Conservation (phyloP, 805 yeast genomes). For the Cyberlindnera samutprakarnensis region DNA sequence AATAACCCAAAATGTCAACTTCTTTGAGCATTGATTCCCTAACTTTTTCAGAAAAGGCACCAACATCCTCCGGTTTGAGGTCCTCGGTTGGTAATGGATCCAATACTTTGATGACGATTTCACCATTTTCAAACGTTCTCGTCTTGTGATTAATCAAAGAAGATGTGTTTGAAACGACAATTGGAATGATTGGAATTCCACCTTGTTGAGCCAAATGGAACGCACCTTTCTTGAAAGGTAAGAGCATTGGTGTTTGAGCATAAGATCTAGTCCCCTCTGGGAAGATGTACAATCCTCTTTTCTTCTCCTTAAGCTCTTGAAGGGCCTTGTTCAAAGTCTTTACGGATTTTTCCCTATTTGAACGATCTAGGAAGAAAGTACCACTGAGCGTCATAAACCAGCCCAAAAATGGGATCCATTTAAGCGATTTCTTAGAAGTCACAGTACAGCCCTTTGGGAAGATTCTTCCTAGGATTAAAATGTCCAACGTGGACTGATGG, state of each 20-base stretch:
- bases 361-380: constrained; percentile 84
- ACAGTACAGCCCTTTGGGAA: constrained; percentile 89
- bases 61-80: constrained; percentile 64
- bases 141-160: constrained; percentile 54
- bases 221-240: constrained; percentile 95
- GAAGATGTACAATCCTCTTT: constrained; percentile 80
- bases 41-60: constrained; percentile 47
- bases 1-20: constrained; percentile 30
- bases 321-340: constrained; percentile 68
- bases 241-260: constrained; percentile 53
- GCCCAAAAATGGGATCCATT: constrained; percentile 84
- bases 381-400: constrained; percentile 95
- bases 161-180: constrained; percentile 82
- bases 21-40: constrained; percentile 48
- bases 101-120: constrained; percentile 68
- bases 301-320: constrained; percentile 46
- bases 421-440: constrained; percentile 81
- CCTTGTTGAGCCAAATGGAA: constrained; percentile 96
- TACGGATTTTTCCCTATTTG: constrained; percentile 67
- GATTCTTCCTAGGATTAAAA: constrained; percentile 69
- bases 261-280: constrained; percentile 98
- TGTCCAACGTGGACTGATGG: constrained; percentile 88
- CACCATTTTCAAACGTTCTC: constrained; percentile 68
- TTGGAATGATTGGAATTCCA: constrained; percentile 80
- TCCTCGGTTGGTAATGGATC: constrained; percentile 73